These are phyloP conservation scores for Phytopythium aichiense DNA, from an alignment of 352 stramenopile genomes.

Conservation along the genomic window DNA sequence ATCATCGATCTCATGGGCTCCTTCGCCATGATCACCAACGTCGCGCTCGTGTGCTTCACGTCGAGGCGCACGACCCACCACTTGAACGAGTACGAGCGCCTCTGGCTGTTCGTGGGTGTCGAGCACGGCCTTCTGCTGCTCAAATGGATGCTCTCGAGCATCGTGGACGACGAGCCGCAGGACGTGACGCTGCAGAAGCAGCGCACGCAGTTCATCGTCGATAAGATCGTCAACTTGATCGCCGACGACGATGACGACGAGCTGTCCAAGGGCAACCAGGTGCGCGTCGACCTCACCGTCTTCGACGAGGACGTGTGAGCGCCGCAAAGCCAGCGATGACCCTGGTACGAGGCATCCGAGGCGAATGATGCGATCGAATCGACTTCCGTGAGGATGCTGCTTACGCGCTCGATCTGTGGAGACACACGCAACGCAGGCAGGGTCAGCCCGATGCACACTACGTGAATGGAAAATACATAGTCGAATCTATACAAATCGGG, in stretches of 20 bases:
- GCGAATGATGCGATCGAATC: constrained; percentile 9
- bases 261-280: constrained; percentile 70
- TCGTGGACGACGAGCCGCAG: constrained; percentile 69
- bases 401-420: background rate
- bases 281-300: constrained; percentile 74
- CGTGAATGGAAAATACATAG: background rate
- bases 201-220: constrained; percentile 58
- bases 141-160: constrained; percentile 64
- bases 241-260: constrained; percentile 66
- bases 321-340: background rate
- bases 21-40: constrained; percentile 90
- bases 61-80: constrained; percentile 54
- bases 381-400: background rate
- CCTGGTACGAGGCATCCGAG: constrained; percentile 4
- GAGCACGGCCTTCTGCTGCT: constrained; percentile 60
- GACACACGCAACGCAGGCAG: background rate
- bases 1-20: constrained; percentile 89
- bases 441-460: background rate
- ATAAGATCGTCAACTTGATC: constrained; percentile 75
- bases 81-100: constrained; percentile 36
- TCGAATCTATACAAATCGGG: background rate
- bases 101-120: constrained; percentile 63
- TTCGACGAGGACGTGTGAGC: constrained; percentile 54
- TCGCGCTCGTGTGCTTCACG: constrained; percentile 91
- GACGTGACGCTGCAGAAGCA: constrained; percentile 71